phyloP scores from a whole-genome alignment of 2,329 filamentous ascomycete species.

The Neopestalotiopsis rosae region DNA sequence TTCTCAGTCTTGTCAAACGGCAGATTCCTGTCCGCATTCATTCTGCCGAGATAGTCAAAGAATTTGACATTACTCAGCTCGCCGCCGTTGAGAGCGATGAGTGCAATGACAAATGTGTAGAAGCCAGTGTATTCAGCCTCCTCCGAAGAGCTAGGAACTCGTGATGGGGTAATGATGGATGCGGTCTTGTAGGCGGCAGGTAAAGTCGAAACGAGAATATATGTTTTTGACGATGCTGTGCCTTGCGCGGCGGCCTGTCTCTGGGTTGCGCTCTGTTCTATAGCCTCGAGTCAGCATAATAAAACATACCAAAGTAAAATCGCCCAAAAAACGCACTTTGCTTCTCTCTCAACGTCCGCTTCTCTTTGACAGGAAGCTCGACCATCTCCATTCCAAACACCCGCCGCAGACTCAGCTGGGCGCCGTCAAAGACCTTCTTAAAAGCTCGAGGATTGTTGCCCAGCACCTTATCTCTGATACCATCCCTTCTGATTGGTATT shows the following conservation, averaged over 20 bases:
- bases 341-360: slow-evolving; percentile 77
- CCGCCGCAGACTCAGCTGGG: slow-evolving; percentile 72
- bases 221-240: slow-evolving; percentile 68
- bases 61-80: slow-evolving; percentile 79
- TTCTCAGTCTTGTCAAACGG: slow-evolving; percentile 78
- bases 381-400: slow-evolving; percentile 93
- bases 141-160: slow-evolving; percentile 65
- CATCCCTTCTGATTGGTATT: slow-evolving; percentile 63
- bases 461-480: slow-evolving; percentile 74
- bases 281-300: slow-evolving; percentile 10
- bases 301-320: not conserved
- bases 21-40: slow-evolving; percentile 78
- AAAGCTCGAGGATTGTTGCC: slow-evolving; percentile 74
- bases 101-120: slow-evolving; percentile 78
- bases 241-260: slow-evolving; percentile 48
- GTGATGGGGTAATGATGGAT: slow-evolving; percentile 70
- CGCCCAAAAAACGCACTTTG: slow-evolving; percentile 58
- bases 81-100: slow-evolving; percentile 78
- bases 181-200: slow-evolving; percentile 71
- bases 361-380: slow-evolving; percentile 82
- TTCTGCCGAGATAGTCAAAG: slow-evolving; percentile 72
- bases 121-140: slow-evolving; percentile 85
- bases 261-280: slow-evolving; percentile 39
- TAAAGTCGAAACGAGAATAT: slow-evolving; percentile 77
- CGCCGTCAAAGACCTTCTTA: slow-evolving; percentile 75